Base-by-base conservation (phyloP, 495 filamentous ascomycete species). In the Mycothermus thermophilus region DNA sequence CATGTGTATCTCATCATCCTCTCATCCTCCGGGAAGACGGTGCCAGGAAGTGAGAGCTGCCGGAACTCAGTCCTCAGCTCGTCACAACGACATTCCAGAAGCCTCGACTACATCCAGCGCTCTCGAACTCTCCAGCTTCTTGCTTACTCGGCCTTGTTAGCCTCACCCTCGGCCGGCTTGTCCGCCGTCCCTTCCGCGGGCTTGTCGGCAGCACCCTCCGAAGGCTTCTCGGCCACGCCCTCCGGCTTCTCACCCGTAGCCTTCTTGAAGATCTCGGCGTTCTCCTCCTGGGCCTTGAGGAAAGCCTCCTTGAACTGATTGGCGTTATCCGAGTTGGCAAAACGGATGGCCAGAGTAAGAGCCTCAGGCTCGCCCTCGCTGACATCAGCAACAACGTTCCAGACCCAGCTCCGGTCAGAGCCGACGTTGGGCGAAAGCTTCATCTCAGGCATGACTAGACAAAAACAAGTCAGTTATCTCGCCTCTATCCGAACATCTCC, bases 231-330 rank as follows among this genome's bases (percentile, higher is more conserved):
- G n/a, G n/a, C n/a, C n/a, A n/a, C n/a, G n/a, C n/a, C 38, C 41
- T 48, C 41, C 11, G 26, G 14, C 11, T 34, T 36, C 30, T 37
- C 40, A 9, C 40, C 50, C 44, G 55, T 54, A n/a, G 58, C 63
- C 56, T 71, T 64, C 27, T 59, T 51, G 64, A 95, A 86, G 27
- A 93, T 64, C 46, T 71, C 71, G 69, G 86, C 84, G 58, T 96
- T 99, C 59, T 93, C 90, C 64, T 93, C 77, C 67, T 94, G 85
- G 36, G 92, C 92, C 64, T 90, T 92, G 66, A 95, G 76, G 67
- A 96, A 99, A 38, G 87, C 80, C 29, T 96, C 88, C 71, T 93
- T 94, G 75, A 99, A 99, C 32, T 74, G 63, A 59, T 96, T 93
- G 65, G 92, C 92, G 54, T 96, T 96, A 52, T 99, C 92, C 46